Evolutionary conservation across 1,284 basidiomycete genomes (phyloP), one percentile per base, ranked within the genome.

Genomic region (Wallemia mellicola): DNA sequence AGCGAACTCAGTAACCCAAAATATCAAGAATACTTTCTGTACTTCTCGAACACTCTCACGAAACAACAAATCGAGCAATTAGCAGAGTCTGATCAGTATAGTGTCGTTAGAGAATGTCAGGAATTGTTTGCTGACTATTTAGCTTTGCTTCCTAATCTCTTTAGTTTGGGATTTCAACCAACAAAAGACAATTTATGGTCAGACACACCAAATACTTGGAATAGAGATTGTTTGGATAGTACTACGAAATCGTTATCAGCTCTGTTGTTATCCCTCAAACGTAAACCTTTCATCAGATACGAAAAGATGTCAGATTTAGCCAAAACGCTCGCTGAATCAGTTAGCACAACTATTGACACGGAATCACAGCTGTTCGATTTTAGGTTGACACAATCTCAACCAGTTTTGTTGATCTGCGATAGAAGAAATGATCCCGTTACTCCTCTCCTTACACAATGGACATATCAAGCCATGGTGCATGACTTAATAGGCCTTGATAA

Each of bases 391-490:
- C 82, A 84, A 70, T 76, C 82, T 9, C 75, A 82, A 1, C 83
- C 84, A 11, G 66, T 85, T 48, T 71, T 86, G 22, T 74, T 86
- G 58, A 82, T 85, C 63, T 74, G 86, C 60, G 94, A 99, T 72
- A 78, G 94, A 60, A 75, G 92, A 63, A 95, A 95, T 70, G 94
- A 99, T 68, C 94, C 94, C 1, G 88, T 98, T 17, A 98, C 94
- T 0, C 94, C 94, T 2, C 72, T 99, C n/a, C 75, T 99, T 27
- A 86, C 86, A 1, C 94, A 95, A 70, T 98, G 94, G 94, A 98
- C 94, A 15, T 98, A 98, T 71, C 92, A 98, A 70, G 94, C 94
- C 1, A 96, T 98, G 92, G 92, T 96, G 0, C 94, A 99, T 67
- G 94, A 98, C 69, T 74, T 95, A 14, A 72, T 98, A 11, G 86